Conservation (phyloP, 2,329 filamentous ascomycete genomes). For the Colletotrichum musicola region DNA sequence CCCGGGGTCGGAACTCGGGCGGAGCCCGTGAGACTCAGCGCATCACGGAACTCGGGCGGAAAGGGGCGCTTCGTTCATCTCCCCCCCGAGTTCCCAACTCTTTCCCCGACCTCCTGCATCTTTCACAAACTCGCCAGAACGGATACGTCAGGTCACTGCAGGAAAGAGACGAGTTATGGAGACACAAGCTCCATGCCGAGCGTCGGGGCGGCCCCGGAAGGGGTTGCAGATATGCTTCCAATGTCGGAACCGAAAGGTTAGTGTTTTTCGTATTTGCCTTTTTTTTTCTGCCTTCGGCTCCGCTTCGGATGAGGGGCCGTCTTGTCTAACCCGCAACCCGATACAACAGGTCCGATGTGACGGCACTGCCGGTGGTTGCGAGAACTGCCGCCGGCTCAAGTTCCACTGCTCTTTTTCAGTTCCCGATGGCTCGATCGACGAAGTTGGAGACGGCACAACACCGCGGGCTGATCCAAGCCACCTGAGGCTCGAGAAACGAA, state of each 20-base stretch:
- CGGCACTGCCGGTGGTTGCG: conserved; percentile 27
- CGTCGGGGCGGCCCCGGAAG: conserved; percentile 30
- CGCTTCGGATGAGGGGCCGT: conserved; percentile 1
- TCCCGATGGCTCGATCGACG: background rate
- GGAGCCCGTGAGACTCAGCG: background rate
- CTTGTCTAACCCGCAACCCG: conserved; percentile 15
- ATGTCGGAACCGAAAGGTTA: conserved; percentile 37
- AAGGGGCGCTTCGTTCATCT: background rate
- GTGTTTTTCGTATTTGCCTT: background rate
- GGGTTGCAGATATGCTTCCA: conserved; percentile 36
- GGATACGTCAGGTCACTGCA: background rate
- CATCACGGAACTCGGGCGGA: conserved; percentile 32
- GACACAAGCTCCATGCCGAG: conserved; percentile 16
- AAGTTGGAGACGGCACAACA: background rate
- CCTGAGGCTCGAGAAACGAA: conserved; percentile 29
- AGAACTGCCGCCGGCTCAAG: conserved; percentile 33
- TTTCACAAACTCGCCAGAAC: background rate
- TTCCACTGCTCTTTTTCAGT: conserved; percentile 34
- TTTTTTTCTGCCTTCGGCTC: background rate
- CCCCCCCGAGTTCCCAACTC: conserved; percentile 30
- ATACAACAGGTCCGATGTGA: conserved; percentile 32
- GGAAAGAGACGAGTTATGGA: conserved; percentile 21
- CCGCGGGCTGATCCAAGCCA: conserved; percentile 5
- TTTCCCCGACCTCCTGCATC: conserved; percentile 25
- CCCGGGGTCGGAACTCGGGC: conserved; percentile 27